Conservation (phyloP, 306 rosid species). For the Citrullus amarus region DNA sequence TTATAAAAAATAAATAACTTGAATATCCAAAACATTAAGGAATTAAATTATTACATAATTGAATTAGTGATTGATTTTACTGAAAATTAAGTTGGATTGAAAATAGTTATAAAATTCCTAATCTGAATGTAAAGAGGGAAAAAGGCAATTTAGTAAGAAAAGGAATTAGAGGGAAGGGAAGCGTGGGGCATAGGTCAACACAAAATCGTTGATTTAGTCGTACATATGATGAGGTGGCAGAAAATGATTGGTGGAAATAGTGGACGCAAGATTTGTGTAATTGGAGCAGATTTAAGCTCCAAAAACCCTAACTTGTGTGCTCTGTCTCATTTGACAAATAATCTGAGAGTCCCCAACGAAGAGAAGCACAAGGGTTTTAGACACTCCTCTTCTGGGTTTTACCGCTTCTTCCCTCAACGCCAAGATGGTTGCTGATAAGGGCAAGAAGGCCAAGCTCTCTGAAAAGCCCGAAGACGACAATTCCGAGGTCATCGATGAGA, state of each 20-base stretch:
- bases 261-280: background rate
- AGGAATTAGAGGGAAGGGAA: too few relatives aligned
- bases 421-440: conserved; percentile 51
- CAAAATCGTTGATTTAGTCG: background rate
- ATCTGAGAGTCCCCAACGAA: background rate
- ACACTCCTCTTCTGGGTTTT: conserved; percentile 5
- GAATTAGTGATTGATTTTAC: too few relatives aligned
- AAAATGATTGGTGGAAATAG: background rate
- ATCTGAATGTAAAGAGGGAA: too few relatives aligned
- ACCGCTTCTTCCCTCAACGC: background rate
- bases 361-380: conserved; percentile 49
- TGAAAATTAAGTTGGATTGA: too few relatives aligned
- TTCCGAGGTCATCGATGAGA: conserved; percentile 44
- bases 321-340: conserved; percentile 8
- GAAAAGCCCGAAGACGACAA: conserved; percentile 38
- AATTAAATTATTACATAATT: too few relatives aligned
- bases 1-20: too few relatives aligned
- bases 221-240: background rate
- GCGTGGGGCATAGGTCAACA: too few relatives aligned
- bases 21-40: too few relatives aligned
- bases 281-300: conserved; percentile 24
- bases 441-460: conserved; percentile 47
- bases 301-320: conserved; percentile 48
- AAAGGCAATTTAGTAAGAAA: too few relatives aligned
- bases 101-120: too few relatives aligned